phyloP scores from a whole-genome alignment of 257 asterid genomes.

The Plectranthus barbatus region DNA sequence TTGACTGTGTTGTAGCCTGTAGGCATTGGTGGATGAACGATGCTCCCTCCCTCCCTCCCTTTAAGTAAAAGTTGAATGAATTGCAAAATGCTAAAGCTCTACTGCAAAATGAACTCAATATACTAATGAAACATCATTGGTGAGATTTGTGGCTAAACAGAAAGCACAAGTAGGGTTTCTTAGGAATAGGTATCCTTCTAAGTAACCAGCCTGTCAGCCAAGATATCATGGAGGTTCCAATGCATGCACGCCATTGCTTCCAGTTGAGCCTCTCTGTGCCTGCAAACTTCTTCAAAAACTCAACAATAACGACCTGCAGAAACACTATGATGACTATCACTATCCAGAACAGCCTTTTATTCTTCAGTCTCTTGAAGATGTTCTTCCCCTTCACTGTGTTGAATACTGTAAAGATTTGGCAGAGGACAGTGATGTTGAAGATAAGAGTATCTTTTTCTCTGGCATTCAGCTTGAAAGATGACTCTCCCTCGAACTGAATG shows the following conservation, averaged over 20 bases:
- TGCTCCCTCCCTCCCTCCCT: no score
- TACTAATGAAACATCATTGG: background rate
- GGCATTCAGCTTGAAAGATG: background rate
- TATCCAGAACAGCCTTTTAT: slow-evolving; percentile 9
- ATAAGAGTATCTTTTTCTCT: slow-evolving; percentile 5
- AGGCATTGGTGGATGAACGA: no score
- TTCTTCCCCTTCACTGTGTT: background rate
- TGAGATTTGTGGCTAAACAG: background rate
- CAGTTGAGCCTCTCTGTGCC: slow-evolving; percentile 5
- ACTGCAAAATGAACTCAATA: background rate
- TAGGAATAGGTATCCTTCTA: background rate
- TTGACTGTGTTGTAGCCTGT: no score
- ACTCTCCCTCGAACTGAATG: slow-evolving; percentile 9
- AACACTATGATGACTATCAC: background rate
- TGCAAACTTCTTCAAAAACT: slow-evolving; percentile 1
- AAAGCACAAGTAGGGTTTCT: background rate
- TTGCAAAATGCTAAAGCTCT: background rate
- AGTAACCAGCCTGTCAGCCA: slow-evolving; percentile 11
- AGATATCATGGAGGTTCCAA: background rate
- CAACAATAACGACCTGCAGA: slow-evolving; percentile 7
- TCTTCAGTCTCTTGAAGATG: slow-evolving; percentile 2
- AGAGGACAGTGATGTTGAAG: slow-evolving; percentile 10
- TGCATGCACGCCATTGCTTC: slow-evolving; percentile 11
- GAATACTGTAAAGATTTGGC: slow-evolving; percentile 5
- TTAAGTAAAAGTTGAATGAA: no score